phyloP scores from a whole-genome alignment of 495 filamentous ascomycete genomes.

The Penicillium psychrofluorescens region DNA sequence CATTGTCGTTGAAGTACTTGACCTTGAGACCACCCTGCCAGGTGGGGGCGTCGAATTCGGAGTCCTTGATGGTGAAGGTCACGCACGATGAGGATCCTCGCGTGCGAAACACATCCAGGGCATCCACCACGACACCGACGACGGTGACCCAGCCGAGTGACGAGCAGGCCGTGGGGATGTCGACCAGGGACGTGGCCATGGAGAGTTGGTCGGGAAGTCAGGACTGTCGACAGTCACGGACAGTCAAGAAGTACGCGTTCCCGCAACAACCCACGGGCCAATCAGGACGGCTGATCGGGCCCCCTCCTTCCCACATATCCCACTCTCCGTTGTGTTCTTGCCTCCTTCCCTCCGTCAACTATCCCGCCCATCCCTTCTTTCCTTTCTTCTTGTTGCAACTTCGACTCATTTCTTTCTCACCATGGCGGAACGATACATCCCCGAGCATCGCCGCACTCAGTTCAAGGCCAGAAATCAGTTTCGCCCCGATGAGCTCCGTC shows the following conservation, averaged over 20 bases:
- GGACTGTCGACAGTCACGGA: too few relatives aligned
- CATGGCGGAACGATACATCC: conserved; percentile 99
- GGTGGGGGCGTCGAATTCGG: conserved; percentile 18
- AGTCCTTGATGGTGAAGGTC: conserved; percentile 46
- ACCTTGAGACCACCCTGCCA: conserved; percentile 39
- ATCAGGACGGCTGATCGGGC: not conserved
- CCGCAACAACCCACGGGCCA: not conserved
- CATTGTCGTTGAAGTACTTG: conserved; percentile 40
- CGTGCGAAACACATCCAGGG: conserved; percentile 18
- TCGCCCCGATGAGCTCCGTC: conserved; percentile 96
- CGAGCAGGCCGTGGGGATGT: conserved; percentile 28
- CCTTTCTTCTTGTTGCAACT: conserved; percentile 13
- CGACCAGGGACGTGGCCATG: conserved; percentile 21
- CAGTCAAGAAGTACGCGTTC: not conserved
- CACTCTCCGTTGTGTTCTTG: conserved; percentile 5
- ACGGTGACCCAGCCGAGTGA: conserved; percentile 26
- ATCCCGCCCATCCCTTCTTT: conserved; percentile 9
- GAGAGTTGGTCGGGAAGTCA: not conserved
- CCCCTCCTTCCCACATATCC: conserved; percentile 18
- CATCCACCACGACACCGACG: conserved; percentile 44
- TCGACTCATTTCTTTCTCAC: conserved; percentile 29
- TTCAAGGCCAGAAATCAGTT: conserved; percentile 99
- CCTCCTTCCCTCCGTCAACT: conserved; percentile 7
- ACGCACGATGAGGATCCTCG: conserved; percentile 28
- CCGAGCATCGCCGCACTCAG: conserved; percentile 96